Percentiles rank a stretch among this genome's conserved stretches.
phyloP scores from a whole-genome alignment of 768 basidiomycete genomes.

The Boletus reticulatus region DNA sequence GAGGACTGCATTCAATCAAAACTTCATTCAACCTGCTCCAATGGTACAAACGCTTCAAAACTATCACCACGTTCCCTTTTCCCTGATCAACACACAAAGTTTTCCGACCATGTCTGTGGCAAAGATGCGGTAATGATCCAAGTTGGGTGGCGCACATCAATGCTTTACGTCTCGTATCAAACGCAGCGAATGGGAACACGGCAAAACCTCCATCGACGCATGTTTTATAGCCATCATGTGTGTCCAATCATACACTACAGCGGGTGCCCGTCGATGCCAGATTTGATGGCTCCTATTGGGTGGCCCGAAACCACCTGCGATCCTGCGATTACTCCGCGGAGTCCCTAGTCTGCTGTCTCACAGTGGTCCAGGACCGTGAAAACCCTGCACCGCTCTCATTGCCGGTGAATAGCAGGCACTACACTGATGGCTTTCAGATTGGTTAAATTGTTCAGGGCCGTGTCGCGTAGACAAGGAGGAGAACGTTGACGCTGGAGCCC shows the following conservation, averaged over 20 bases:
- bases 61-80: conserved; percentile 14
- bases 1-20: conserved; percentile 9
- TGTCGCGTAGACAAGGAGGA: conserved; percentile 10
- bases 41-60: conserved; percentile 3
- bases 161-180: conserved; percentile 11
- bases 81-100: conserved; percentile 23
- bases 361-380: conserved; percentile 4
- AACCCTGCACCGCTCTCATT: conserved; percentile 1
- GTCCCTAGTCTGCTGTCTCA: conserved; percentile 5
- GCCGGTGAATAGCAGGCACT: conserved; percentile 4
- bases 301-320: conserved; percentile 14
- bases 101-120: conserved; percentile 10
- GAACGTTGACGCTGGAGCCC: neutral
- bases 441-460: conserved; percentile 4
- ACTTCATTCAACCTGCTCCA: conserved; percentile 8
- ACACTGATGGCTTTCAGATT: neutral
- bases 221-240: conserved; percentile 22
- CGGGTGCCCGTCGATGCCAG: conserved; percentile 25
- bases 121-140: conserved; percentile 24
- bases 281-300: conserved; percentile 16
- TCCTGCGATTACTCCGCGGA: conserved; percentile 26
- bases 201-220: conserved; percentile 8
- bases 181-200: conserved; percentile 9
- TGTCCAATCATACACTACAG: conserved; percentile 12
- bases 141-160: conserved; percentile 17